Evolutionary conservation across 2,329 filamentous ascomycete species (phyloP), one percentile per base, ranked within the genome.

Genomic region (Fusarium vanettenii): DNA sequence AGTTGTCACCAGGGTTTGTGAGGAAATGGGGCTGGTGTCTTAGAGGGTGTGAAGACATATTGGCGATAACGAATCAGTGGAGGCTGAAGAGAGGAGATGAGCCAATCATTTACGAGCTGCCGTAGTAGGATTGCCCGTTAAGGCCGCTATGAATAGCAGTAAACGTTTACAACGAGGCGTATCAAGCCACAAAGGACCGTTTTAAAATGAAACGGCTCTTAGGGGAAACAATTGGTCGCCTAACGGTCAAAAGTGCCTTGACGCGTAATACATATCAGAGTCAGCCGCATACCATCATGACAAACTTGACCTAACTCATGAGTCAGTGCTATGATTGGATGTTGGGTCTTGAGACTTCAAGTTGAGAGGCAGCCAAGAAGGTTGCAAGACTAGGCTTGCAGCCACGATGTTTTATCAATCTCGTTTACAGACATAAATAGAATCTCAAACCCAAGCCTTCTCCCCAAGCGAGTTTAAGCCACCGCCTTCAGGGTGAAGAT

Each of bases 11-110:
- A 14, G 76, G 76, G 0, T 78, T 76, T 60, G 39, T 78, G 9
- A 57, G 31, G 50, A 78, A 78, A 70, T 78, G 74, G 76, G 70
- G 66, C 9, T 78, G 76, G 76, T 25, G 65, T 3, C 61, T 78
- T 1, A 59, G 31, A 16, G 76, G 72, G 1, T 57, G 70, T 13
- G 11, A 64, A 3, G 72, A 59, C 0, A 25, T 64, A 5, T 45
- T 78, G 9, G 59, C 68, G 3, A 70, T 72, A 22, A 78, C 76
- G 4, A 78, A 78, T 64, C 33, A 45, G 5, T 78, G 74, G 76
- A 62, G 76, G 13, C 25, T 62, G 5, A 55, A 63, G 25, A 66
- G 72, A 45, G 69, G 70, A 6, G 72, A 75, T 6, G 45, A 70
- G 1, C 72, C 72, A 0, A 39, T 75, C 2, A 22, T 55, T 6